Evolutionary conservation across 805 yeast genomes (phyloP).

Genomic region (Monosporozyma aerobia): DNA sequence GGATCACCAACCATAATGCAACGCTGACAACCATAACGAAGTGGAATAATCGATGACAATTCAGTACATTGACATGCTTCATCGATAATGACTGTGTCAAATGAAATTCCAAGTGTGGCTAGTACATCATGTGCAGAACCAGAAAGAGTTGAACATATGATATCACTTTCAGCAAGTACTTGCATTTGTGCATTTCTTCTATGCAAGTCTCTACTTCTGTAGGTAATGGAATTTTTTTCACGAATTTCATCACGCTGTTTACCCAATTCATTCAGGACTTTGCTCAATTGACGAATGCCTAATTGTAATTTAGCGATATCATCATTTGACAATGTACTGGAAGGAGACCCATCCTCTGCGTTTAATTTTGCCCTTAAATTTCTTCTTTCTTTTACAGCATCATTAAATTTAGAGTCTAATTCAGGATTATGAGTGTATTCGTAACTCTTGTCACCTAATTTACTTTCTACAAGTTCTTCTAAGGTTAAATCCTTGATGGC

Average conservation of each 20-base stretch:
- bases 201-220: slow-evolving; percentile 69
- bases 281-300: slow-evolving; percentile 46
- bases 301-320: slow-evolving; percentile 42
- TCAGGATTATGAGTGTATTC: slow-evolving; percentile 36
- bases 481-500: slow-evolving; percentile 75
- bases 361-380: slow-evolving; percentile 36
- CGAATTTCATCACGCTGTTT: slow-evolving; percentile 68
- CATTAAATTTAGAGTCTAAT: slow-evolving; percentile 36
- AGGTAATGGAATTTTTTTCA: slow-evolving; percentile 58
- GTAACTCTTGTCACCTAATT: slow-evolving; percentile 35
- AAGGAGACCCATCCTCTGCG: slow-evolving; percentile 34
- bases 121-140: slow-evolving; percentile 90
- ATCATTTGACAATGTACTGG: slow-evolving; percentile 39
- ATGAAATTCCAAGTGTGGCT: slow-evolving; percentile 61
- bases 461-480: slow-evolving; percentile 74
- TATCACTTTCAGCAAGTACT: slow-evolving; percentile 63
- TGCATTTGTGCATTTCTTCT: slow-evolving; percentile 66
- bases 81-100: slow-evolving; percentile 87
- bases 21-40: slow-evolving; percentile 79
- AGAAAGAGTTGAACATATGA: slow-evolving; percentile 85
- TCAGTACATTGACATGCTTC: slow-evolving; percentile 98
- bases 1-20: slow-evolving; percentile 99
- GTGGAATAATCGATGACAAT: slow-evolving; percentile 80
- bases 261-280: slow-evolving; percentile 58
- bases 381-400: slow-evolving; percentile 53